Evolutionary conservation across 176 grass and related monocot genomes (phyloP), one percentile per base, ranked within the genome.

Genomic region (Saccharum officinarum): DNA sequence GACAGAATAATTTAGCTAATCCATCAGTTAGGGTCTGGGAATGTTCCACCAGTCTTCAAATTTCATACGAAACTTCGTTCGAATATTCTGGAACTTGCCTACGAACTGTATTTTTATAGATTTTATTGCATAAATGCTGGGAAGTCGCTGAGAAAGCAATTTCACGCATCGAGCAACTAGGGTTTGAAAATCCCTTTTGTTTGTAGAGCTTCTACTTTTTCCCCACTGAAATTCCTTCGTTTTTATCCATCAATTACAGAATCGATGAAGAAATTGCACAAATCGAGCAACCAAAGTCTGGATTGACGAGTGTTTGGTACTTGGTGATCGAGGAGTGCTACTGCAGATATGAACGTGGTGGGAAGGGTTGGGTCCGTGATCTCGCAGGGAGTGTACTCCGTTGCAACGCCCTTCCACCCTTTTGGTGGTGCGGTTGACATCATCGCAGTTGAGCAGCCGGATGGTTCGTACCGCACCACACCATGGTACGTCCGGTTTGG

Each of bases 401-500:
- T 99, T 10, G 97, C 94, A 28, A 99, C 97, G 30, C 94, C 97
- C 36, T 99, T 99, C 84, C 97, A 99, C 68, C 97, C 97, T 0
- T 99, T 99, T 31, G 97, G 97, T 59, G 97, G 97, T 4, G 97
- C 97, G 0, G 97, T 99, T 7, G 97, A 99, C 86, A 92, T 99
- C 31, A 91, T 99, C 55, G 97, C 83, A 1, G 97, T 99, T 63
- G 91, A 94, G 86, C 97, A 99, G 83, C 91, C 88, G 33, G 97
- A 99, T 83, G 97, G 97, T n/a, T 94, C 97, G 0, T 99, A 94
- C 80, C 88, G 94, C 36, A 99, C 78, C 81, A 99, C 94, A n/a
- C 97, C 97, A 13, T 99, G 97, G 97, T 99, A 99, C 6, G 97
- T 99, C n/a, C 91, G 97, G 4, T 99, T 99, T 67, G 97, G 97